Evolutionary conservation across 495 filamentous ascomycete genomes (phyloP).

Genomic region (Neurospora intermedia): DNA sequence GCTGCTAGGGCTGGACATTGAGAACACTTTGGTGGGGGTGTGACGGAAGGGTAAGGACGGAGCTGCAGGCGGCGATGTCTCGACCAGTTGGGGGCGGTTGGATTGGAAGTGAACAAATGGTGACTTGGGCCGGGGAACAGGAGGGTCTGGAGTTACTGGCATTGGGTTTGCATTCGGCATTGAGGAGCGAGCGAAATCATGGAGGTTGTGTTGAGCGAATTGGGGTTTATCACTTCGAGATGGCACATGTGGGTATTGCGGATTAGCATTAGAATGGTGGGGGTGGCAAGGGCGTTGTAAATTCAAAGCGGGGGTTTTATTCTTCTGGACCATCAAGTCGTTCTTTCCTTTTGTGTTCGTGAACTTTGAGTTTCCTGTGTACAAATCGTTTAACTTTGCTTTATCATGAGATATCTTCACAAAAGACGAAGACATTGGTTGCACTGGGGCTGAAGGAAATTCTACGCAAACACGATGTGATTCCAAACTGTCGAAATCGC

Average conservation of each 20-base stretch:
- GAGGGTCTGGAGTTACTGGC: too few relatives aligned
- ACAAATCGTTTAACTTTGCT: background rate
- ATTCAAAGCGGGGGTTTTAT: background rate
- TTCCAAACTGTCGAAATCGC: background rate
- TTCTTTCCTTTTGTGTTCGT: background rate
- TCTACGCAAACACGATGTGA: background rate
- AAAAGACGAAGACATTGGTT: background rate
- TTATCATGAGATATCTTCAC: background rate
- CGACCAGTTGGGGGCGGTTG: background rate
- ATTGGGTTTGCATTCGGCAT: too few relatives aligned
- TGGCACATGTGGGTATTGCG: fast-evolving
- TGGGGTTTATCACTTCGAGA: background rate
- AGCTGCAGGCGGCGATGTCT: background rate
- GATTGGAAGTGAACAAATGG: too few relatives aligned
- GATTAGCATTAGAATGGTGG: background rate
- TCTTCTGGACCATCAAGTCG: background rate
- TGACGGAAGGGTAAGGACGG: background rate
- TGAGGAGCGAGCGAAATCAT: background rate
- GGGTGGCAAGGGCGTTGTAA: background rate
- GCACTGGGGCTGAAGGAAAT: background rate
- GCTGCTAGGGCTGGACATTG: background rate
- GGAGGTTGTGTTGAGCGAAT: background rate
- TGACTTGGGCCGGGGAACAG: too few relatives aligned
- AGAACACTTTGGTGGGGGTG: background rate
- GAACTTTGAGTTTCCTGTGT: background rate